Evolutionary conservation across 2,329 filamentous ascomycete species (phyloP).

Genomic region (Apiospora rasikravindrae): DNA sequence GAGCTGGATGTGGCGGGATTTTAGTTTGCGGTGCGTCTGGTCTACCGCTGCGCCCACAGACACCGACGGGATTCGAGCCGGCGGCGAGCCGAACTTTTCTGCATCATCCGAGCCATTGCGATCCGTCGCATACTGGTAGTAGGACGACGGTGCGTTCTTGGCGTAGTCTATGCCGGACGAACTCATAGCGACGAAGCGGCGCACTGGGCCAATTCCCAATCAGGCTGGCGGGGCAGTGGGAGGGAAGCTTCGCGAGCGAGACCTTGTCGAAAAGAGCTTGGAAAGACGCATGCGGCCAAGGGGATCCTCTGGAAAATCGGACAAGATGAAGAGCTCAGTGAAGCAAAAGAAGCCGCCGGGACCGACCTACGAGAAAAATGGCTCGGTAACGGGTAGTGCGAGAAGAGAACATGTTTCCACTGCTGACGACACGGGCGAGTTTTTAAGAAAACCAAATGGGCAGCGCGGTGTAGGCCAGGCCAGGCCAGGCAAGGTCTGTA

Average conservation of each 20-base stretch:
- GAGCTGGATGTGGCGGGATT: slow-evolving; percentile 62
- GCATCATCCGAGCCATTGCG: slow-evolving; percentile 21
- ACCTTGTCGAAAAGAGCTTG: background rate
- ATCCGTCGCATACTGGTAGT: slow-evolving; percentile 18
- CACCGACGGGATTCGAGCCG: slow-evolving; percentile 21
- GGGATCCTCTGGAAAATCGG: background rate
- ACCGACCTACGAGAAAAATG: background rate
- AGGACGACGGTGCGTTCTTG: slow-evolving; percentile 18
- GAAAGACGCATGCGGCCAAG: background rate
- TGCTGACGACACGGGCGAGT: slow-evolving; percentile 14
- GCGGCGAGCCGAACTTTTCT: slow-evolving; percentile 28
- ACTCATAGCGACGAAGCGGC: slow-evolving; percentile 24
- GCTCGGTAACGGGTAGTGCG: background rate
- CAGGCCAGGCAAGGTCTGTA: background rate
- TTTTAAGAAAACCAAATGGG: background rate
- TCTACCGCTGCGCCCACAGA: slow-evolving; percentile 37
- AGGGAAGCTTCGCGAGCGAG: background rate
- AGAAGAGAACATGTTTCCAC: background rate
- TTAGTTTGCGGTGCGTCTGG: slow-evolving; percentile 57
- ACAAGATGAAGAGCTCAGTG: background rate
- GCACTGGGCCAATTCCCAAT: background rate
- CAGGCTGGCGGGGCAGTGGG: background rate
- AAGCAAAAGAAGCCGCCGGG: background rate
- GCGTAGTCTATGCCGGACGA: slow-evolving; percentile 29
- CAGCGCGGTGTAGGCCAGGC: background rate